Evolutionary conservation across 2,329 filamentous ascomycete species (phyloP).

Genomic region (Passalora sequoiae): DNA sequence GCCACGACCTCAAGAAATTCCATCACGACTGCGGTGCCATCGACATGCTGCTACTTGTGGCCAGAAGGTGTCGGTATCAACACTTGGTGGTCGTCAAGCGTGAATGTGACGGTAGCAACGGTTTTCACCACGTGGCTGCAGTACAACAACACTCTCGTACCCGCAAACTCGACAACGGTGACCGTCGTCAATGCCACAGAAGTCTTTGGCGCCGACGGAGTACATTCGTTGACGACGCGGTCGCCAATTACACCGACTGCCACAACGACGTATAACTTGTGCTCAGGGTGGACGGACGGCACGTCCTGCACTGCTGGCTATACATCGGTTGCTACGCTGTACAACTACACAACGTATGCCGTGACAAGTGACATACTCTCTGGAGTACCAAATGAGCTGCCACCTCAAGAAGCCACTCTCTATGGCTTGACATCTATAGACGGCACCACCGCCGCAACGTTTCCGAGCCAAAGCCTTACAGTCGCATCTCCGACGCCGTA

Average conservation of each 20-base stretch:
- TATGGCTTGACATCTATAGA: slow-evolving; percentile 8
- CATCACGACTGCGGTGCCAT: neutral
- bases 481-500: slow-evolving; percentile 9
- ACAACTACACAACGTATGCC: slow-evolving; percentile 2
- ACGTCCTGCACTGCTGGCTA: neutral
- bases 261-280: slow-evolving; percentile 2
- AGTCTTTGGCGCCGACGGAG: neutral
- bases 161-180: slow-evolving; percentile 9
- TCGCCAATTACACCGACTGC: slow-evolving; percentile 1
- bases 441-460: slow-evolving; percentile 4
- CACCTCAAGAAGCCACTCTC: slow-evolving; percentile 5
- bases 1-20: neutral
- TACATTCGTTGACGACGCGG: neutral
- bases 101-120: slow-evolving; percentile 9
- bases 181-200: slow-evolving; percentile 6
- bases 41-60: slow-evolving; percentile 12
- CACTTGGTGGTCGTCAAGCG: slow-evolving; percentile 12
- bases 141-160: slow-evolving; percentile 10
- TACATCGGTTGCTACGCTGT: neutral
- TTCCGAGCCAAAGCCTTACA: slow-evolving; percentile 5
- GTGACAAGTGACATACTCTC: neutral
- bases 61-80: slow-evolving; percentile 9
- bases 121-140: slow-evolving; percentile 13
- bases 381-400: slow-evolving; percentile 5
- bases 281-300: neutral